Evolutionary conservation across 2,329 filamentous ascomycete genomes (phyloP).

Genomic region (Calonectria leucothoes): DNA sequence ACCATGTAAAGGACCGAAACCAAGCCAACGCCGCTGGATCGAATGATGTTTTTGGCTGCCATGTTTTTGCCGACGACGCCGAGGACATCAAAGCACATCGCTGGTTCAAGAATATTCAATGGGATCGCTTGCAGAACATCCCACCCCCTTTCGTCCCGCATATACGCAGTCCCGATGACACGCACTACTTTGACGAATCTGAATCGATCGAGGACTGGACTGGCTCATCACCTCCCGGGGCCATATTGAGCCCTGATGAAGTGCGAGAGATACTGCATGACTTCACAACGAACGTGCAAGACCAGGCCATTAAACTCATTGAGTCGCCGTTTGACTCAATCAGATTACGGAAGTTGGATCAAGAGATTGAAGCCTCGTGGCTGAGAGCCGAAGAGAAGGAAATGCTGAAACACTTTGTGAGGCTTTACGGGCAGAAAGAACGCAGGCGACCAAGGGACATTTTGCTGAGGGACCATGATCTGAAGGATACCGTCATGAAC

Average conservation of each 20-base stretch:
- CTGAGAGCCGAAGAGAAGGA: slow-evolving; percentile 52
- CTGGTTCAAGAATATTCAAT: slow-evolving; percentile 85
- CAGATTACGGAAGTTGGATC: slow-evolving; percentile 61
- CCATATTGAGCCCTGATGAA: slow-evolving; percentile 44
- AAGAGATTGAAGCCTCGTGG: slow-evolving; percentile 56
- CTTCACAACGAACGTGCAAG: slow-evolving; percentile 55
- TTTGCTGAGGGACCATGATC: slow-evolving; percentile 78
- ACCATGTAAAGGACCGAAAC: slow-evolving; percentile 72
- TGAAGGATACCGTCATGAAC: slow-evolving; percentile 77
- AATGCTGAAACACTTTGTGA: slow-evolving; percentile 62
- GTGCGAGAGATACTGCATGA: slow-evolving; percentile 48
- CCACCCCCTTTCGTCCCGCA: slow-evolving; percentile 84
- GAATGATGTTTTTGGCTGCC: slow-evolving; percentile 55
- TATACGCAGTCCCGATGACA: slow-evolving; percentile 76
- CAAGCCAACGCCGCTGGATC: slow-evolving; percentile 33
- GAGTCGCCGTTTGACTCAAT: slow-evolving; percentile 60
- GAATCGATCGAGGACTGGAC: slow-evolving; percentile 75
- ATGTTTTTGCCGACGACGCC: slow-evolving; percentile 86
- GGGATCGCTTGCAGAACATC: slow-evolving; percentile 78
- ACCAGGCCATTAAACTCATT: slow-evolving; percentile 58
- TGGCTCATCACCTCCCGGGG: slow-evolving; percentile 56
- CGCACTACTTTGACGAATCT: slow-evolving; percentile 91
- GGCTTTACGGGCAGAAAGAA: slow-evolving; percentile 70
- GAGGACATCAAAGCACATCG: slow-evolving; percentile 89
- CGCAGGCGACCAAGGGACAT: slow-evolving; percentile 87